Evolutionary conservation across 192 early-diverging fungal genomes (phyloP).

Genomic region (Entophlyctis helioformis): DNA sequence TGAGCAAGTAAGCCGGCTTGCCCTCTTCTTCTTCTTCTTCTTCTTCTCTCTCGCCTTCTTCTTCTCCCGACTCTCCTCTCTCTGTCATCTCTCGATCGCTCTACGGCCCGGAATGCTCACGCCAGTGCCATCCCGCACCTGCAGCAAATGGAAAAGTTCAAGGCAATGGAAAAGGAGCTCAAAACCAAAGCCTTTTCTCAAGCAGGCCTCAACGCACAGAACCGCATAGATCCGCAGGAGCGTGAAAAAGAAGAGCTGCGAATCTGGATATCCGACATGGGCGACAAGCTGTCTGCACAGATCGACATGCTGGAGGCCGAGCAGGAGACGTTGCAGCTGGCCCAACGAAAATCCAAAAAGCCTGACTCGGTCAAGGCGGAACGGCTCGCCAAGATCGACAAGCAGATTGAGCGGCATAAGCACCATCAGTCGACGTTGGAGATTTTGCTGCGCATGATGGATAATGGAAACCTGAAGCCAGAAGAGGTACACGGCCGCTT

Average conservation of each 20-base stretch:
- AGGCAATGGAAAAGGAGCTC: slow-evolving; percentile 95
- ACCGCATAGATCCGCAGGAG: slow-evolving; percentile 86
- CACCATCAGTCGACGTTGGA: slow-evolving; percentile 85
- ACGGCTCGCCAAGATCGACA: slow-evolving; percentile 54
- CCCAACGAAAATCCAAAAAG: slow-evolving; percentile 59
- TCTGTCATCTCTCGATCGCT: neutral
- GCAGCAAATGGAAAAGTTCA: slow-evolving; percentile 98
- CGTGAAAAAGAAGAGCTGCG: slow-evolving; percentile 79
- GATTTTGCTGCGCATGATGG: slow-evolving; percentile 81
- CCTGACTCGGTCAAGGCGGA: slow-evolving; percentile 70
- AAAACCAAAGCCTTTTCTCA: slow-evolving; percentile 98
- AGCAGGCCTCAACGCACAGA: slow-evolving; percentile 72
- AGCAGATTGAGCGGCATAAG: slow-evolving; percentile 78
- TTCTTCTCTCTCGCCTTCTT: too few species aligned
- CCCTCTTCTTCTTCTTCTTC: neutral
- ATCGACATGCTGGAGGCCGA: slow-evolving; percentile 91
- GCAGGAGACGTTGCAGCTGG: slow-evolving; percentile 58
- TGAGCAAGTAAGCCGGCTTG: slow-evolving; percentile 46
- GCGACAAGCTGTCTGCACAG: slow-evolving; percentile 75
- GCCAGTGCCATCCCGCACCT: neutral
- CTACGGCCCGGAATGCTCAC: neutral
- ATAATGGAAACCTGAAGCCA: slow-evolving; percentile 78
- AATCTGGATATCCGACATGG: slow-evolving; percentile 71
- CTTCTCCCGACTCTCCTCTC: neutral
- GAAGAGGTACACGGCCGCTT: slow-evolving; percentile 52